A percentile compares a stretch with the other conserved stretches of the same genome.
Evolutionary conservation across 2,329 filamentous ascomycete species (phyloP).

Genomic region (Aplosporella prunicola): DNA sequence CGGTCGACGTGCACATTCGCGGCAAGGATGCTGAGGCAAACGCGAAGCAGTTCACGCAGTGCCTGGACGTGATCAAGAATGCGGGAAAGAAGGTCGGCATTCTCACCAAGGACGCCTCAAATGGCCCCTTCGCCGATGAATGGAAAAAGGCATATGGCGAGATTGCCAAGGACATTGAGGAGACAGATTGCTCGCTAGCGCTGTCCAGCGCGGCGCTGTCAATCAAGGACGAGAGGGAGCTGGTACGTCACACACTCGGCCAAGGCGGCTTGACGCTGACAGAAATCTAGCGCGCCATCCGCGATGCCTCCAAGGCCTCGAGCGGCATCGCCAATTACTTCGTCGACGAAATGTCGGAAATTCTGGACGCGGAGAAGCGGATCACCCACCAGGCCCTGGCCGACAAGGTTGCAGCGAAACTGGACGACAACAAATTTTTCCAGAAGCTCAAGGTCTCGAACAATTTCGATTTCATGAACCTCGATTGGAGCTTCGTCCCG

Average conservation of each 20-base stretch:
- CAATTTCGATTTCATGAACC: constrained; percentile 77
- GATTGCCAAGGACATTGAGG: constrained; percentile 74
- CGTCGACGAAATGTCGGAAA: constrained; percentile 93
- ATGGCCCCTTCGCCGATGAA: constrained; percentile 86
- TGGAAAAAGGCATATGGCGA: constrained; percentile 78
- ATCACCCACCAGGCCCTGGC: constrained; percentile 80
- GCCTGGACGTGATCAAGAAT: constrained; percentile 76
- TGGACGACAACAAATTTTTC: constrained; percentile 92
- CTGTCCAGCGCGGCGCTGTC: constrained; percentile 78
- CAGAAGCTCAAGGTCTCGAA: constrained; percentile 72
- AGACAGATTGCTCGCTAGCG: constrained; percentile 75
- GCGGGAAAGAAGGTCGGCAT: constrained; percentile 90
- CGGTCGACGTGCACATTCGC: constrained; percentile 82
- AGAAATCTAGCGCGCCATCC: constrained; percentile 85
- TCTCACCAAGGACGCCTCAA: constrained; percentile 72
- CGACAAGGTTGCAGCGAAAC: constrained; percentile 81
- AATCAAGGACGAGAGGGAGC: constrained; percentile 88
- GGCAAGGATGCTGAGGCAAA: constrained; percentile 90
- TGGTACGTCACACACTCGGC: constrained; percentile 40
- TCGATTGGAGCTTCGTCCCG: constrained; percentile 90
- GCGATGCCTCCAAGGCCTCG: constrained; percentile 87
- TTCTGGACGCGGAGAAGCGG: constrained; percentile 94
- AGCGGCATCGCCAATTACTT: constrained; percentile 91
- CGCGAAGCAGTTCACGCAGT: constrained; percentile 77
- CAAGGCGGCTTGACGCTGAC: neutral